Evolutionary conservation across 345 rosid species (phyloP), one percentile per base, ranked within the genome.

Genomic region (Citrus cavaleriei): DNA sequence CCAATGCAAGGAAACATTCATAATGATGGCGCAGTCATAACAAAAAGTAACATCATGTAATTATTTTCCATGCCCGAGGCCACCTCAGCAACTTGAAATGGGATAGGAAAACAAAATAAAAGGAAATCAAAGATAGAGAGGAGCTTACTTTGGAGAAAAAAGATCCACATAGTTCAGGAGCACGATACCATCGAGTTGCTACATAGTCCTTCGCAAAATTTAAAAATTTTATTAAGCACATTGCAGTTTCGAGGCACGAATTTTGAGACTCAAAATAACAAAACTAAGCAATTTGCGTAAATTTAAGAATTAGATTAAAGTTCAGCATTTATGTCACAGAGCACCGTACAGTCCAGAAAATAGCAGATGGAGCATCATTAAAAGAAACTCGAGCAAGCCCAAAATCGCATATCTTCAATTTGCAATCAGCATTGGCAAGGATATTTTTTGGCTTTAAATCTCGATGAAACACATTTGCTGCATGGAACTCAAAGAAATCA

Each of bases 171-270:
- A 96, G 94, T 84, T 96, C 99, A 73, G 99, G 99, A 79, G 99
- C 99, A 79, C 99, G 95, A 80, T 96, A 96, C 99, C 98, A 96
- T 77, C 99, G 91, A 75, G 99, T 96, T 38, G 99, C 99, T 28
- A 96, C 99, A 89, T 96, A 96, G 85, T 96, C 99, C 99, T 96
- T 80, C 70, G 81, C 61, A 65, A 75, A 72, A 57, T 70, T 57
- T 63, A 65, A 78, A 32, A 78, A 66, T 19, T 77, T 72, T 49
- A 68, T 55, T 85, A 25, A 81, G 76, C 37, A 70, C 28, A 12
- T 28, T 40, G 35, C 49, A 12, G 42, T 70, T 65, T n/a, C 16
- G 64, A 79, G 74, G 68, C 57, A 74, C 42, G 34, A 55, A n/a
- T 65, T 75, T 63, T 30, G 21, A 30, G 42, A 68, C 6, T 18